A percentile compares a stretch with the other conserved stretches of the same genome.
Evolutionary conservation across 2,329 filamentous ascomycete species (phyloP).

Genomic region (Ilyonectria sp.): DNA sequence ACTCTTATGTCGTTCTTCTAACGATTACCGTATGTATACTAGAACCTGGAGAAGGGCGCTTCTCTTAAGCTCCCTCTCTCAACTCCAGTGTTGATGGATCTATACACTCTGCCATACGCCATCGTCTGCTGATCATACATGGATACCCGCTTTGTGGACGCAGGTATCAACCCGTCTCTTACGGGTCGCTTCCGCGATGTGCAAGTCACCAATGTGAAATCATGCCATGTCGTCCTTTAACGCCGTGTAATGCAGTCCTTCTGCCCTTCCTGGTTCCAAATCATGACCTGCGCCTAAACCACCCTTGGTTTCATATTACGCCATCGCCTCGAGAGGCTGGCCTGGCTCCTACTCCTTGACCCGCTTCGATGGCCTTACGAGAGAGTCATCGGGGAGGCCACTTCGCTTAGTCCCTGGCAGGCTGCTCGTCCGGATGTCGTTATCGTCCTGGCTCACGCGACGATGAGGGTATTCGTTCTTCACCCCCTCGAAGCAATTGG

Average conservation of each 20-base stretch:
- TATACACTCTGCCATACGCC: not conserved
- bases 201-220: slow-evolving; percentile 16
- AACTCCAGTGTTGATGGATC: not conserved
- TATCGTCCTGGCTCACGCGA: slow-evolving; percentile 93
- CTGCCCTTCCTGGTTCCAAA: slow-evolving; percentile 2
- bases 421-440: slow-evolving; percentile 93
- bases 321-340: not conserved
- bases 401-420: slow-evolving; percentile 92
- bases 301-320: not conserved
- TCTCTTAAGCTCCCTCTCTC: no score
- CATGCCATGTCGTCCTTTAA: slow-evolving; percentile 26
- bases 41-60: not conserved
- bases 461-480: slow-evolving; percentile 92
- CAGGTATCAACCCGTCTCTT: slow-evolving; percentile 35
- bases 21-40: not conserved
- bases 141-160: slow-evolving; percentile 18
- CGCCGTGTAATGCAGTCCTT: slow-evolving; percentile 33
- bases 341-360: slow-evolving; percentile 66
- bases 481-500: slow-evolving; percentile 92
- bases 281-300: slow-evolving; percentile 5
- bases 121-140: slow-evolving; percentile 16
- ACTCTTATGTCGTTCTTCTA: not conserved
- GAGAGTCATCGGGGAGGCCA: slow-evolving; percentile 83
- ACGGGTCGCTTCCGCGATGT: not conserved
- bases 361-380: slow-evolving; percentile 76